Base-by-base conservation (phyloP, 768 basidiomycete genomes). In the Gyrodon lividus region DNA sequence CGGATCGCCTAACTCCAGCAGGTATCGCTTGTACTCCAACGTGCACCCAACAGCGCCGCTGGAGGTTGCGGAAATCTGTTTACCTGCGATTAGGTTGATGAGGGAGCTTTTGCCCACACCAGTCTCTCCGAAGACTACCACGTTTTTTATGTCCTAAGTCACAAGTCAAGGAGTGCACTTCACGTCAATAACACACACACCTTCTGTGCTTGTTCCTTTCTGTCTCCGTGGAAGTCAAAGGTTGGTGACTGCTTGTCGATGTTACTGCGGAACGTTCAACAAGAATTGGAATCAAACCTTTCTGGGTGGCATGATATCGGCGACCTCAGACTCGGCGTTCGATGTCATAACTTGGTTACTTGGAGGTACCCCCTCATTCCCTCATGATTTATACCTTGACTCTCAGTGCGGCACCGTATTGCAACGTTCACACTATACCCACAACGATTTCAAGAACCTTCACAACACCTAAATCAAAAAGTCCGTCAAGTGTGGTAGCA, bases 71-170 rank as follows among this genome's bases (percentile, higher is more conserved):
- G 70, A 70, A 10, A 61, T 43, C 13, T 57, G 57, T 6, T 34
- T 6, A 9, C 65, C 67, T 2, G 60, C 63, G 17, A 78, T 51
- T 61, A 78, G 64, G 52, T 77, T 78, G 51, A 78, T 61, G n/a
- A 77, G 52, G 12, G 73, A 74, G 52, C 76, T 78, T 54, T 78
- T 77, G 16, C 72, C 70, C 45, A 68, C 51, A 14, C 77, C 75
- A 2, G 67, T 65, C 46, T 76, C 74, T 16, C 77, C 76, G 47
- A 77, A 77, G 28, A 77, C 22, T 16, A 77, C 51, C 26, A 77
- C 40, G 35, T 76, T 77, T 28, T 54, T 65, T 24, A 14, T 26
- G 9, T 53, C 53, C 66, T 65, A 43, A 13, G 37, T 7, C 17
- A 42, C 51, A 34, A 31, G 54, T 48, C 30, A 8, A 43, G 30